Conservation (phyloP, 2,329 filamentous ascomycete species). For the Colletotrichum sp. region DNA sequence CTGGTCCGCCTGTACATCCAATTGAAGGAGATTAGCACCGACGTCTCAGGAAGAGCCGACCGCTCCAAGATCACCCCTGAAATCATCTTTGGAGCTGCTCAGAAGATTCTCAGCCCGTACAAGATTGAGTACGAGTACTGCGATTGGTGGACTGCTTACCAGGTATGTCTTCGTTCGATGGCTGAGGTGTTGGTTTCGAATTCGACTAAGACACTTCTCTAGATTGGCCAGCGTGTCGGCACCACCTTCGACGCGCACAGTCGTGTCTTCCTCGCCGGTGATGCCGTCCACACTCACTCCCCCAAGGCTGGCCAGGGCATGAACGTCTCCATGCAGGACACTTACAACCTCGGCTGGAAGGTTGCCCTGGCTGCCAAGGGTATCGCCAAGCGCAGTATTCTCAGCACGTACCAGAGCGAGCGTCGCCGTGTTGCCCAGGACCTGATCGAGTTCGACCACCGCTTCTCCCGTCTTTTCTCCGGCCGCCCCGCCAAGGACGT, state of each 20-base stretch:
- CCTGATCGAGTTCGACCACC: constrained; percentile 66
- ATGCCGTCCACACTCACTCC: constrained; percentile 62
- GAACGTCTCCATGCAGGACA: constrained; percentile 75
- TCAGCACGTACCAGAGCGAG: constrained; percentile 57
- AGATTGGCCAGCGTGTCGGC: constrained; percentile 71
- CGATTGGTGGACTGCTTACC: constrained; percentile 72
- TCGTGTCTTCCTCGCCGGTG: constrained; percentile 73
- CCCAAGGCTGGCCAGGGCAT: constrained; percentile 75
- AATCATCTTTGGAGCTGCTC: constrained; percentile 64
- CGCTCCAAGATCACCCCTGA: constrained; percentile 67
- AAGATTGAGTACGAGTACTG: constrained; percentile 66
- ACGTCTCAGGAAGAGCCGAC: constrained; percentile 54
- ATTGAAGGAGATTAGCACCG: constrained; percentile 51
- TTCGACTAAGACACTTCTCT: constrained; percentile 42
- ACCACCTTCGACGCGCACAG: constrained; percentile 59
- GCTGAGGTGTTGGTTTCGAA: accelerated
- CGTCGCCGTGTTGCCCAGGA: constrained; percentile 62
- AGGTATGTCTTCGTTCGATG: constrained; percentile 40
- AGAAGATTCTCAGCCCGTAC: constrained; percentile 71
- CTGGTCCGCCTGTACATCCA: constrained; percentile 71
- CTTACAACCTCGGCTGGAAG: constrained; percentile 64
- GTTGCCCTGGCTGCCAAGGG: constrained; percentile 52
- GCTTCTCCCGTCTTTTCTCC: constrained; percentile 61
- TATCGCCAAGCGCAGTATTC: constrained; percentile 43
- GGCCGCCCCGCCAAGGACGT: constrained; percentile 63